Evolutionary conservation across 1,284 basidiomycete species (phyloP).

Genomic region (Cystobasidium sp.): DNA sequence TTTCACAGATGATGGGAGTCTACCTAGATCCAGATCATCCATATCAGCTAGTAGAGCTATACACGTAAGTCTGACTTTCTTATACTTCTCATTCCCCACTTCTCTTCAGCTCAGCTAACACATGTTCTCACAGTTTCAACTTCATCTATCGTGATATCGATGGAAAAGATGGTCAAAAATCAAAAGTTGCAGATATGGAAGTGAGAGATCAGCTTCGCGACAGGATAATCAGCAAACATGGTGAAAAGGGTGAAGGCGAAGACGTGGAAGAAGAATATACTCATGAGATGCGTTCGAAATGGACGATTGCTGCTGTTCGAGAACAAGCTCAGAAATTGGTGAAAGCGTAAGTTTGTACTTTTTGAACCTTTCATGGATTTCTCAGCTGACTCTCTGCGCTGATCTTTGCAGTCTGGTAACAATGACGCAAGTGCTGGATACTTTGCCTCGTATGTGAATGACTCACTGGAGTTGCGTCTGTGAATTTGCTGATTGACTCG

Average conservation of each 20-base stretch:
- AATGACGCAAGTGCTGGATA: slow-evolving; percentile 9
- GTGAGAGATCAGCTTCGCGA: slow-evolving; percentile 47
- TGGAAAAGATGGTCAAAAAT: slow-evolving; percentile 24
- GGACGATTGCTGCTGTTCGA: slow-evolving; percentile 47
- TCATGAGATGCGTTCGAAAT: slow-evolving; percentile 22
- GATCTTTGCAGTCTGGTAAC: neutral
- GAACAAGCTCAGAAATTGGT: slow-evolving; percentile 11
- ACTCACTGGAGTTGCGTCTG: no score
- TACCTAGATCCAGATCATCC: slow-evolving; percentile 62
- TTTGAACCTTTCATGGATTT: neutral
- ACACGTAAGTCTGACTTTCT: slow-evolving; percentile 45
- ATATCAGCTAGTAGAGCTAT: slow-evolving; percentile 50
- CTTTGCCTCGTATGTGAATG: neutral
- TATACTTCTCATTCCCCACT: neutral
- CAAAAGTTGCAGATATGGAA: slow-evolving; percentile 44
- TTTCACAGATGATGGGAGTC: slow-evolving; percentile 66
- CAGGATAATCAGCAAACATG: slow-evolving; percentile 35
- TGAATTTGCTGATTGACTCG: neutral
- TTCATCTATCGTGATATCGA: neutral
- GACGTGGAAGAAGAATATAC: neutral
- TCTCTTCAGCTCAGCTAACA: slow-evolving; percentile 42
- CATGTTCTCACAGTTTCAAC: neutral
- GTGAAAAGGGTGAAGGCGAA: neutral
- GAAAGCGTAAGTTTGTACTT: slow-evolving; percentile 3
- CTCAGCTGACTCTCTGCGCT: neutral